Conservation (phyloP, 306 rosid genomes). For the Vigna nakashimae region DNA sequence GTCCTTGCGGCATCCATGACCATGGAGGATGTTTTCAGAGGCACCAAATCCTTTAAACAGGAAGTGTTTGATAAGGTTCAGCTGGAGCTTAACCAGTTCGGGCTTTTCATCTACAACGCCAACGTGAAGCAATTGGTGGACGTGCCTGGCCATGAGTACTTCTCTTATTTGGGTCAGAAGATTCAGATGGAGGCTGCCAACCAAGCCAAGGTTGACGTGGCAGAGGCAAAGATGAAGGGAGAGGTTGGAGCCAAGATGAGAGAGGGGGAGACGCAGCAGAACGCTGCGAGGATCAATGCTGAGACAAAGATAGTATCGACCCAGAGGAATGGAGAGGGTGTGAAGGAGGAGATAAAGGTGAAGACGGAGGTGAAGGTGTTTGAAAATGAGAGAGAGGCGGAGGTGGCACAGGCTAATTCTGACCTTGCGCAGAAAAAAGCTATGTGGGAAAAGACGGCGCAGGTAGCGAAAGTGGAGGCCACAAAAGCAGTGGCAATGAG, state of each 20-base stretch:
- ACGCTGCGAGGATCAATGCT: conserved; percentile 43
- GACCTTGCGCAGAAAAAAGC: conserved; percentile 49
- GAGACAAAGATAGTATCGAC: conserved; percentile 41
- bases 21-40: conserved; percentile 59
- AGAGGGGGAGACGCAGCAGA: conserved; percentile 44
- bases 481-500: conserved; percentile 43
- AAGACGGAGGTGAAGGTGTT: conserved; percentile 41
- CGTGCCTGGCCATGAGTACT: conserved; percentile 68
- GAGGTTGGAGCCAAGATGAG: conserved; percentile 36
- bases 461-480: conserved; percentile 49
- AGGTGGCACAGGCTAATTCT: conserved; percentile 40
- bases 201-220: conserved; percentile 57
- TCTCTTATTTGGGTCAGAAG: conserved; percentile 72
- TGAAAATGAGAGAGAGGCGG: conserved; percentile 50
- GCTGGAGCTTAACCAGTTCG: conserved; percentile 66
- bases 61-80: conserved; percentile 69
- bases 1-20: conserved; percentile 76
- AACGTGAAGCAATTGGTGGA: conserved; percentile 70
- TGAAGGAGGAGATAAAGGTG: conserved; percentile 48
- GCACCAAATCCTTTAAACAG: conserved; percentile 60
- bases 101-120: conserved; percentile 72
- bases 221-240: conserved; percentile 45
- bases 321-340: conserved; percentile 34
- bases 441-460: conserved; percentile 16
- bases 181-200: conserved; percentile 73